Evolutionary conservation across 139 green algal species (phyloP), one percentile per base, ranked within the genome.

Genomic region (Chlamydomonas eustigma): DNA sequence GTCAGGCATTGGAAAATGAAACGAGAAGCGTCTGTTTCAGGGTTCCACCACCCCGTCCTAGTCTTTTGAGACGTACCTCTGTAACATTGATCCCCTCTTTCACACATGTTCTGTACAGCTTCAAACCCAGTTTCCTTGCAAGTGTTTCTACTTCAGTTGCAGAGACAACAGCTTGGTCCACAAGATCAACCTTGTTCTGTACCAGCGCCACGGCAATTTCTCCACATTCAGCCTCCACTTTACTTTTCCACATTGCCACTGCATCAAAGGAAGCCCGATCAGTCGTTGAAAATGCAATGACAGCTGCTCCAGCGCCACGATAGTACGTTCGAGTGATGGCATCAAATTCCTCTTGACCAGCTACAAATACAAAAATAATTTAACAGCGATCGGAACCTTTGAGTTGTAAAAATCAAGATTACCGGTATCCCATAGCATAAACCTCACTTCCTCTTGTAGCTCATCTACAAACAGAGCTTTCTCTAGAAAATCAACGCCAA

Each of bases 401-500:
- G 52, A 25, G 34, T 68, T 3, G 30, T 8, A 39, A 25, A 72
- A 32, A 58, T 58, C 44, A 50, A 51, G 22, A 64, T 63, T 34
- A 84, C 81, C 81, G 52, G 90, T 95, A 65, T 95, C 90, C 89
- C 90, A 95, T 1, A 92, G 63, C 85, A 92, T 92, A 22, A 94
- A 79, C 24, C 86, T 83, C 12, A 93, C 90, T 68, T 93, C 88
- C 50, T 93, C 83, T 4, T 83, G 82, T 6, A 94, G 71, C 6
- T 67, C 64, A 2, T 90, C 82, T 6, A 94, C 81, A 44, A 85
- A 91, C 73, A 86, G 80, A 24, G 76, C 64, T 72, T 92, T 92
- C 67, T 95, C 90, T 38, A 95, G 69, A 64, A 95, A 95, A 75
- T 95, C 90, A 3, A 95, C 90, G 0, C 90, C 90, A n/a, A 93